These are phyloP conservation scores for Parastagonospora avenae DNA, from an alignment of 2,329 filamentous ascomycete species.

Conservation along the genomic window DNA sequence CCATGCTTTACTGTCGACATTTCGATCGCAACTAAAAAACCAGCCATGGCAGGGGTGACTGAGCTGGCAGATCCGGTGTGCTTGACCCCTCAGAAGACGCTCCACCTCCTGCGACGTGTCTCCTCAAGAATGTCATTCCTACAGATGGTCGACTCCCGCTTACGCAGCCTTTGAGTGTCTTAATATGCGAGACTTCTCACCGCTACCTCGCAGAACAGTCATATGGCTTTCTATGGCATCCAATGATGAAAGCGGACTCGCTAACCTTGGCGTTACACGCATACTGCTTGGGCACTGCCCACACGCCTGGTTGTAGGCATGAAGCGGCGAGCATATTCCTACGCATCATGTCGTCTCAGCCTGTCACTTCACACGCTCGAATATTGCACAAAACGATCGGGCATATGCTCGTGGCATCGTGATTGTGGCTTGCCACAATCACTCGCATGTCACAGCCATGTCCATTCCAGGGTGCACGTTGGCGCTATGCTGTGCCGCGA, in stretches of 20 bases:
- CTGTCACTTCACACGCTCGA: slow-evolving; percentile 7
- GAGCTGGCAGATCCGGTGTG: slow-evolving; percentile 14
- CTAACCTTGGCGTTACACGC: slow-evolving; percentile 1
- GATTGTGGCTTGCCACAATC: slow-evolving; percentile 18
- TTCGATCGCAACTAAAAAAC: not conserved
- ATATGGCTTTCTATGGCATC: slow-evolving; percentile 7
- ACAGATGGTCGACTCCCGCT: slow-evolving; percentile 13
- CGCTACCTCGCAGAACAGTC: slow-evolving; percentile 12
- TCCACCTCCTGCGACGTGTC: slow-evolving; percentile 24
- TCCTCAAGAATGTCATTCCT: slow-evolving; percentile 10
- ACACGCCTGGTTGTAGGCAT: slow-evolving; percentile 19
- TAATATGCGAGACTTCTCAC: slow-evolving; percentile 13
- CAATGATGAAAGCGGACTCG: not conserved
- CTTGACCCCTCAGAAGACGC: slow-evolving; percentile 12
- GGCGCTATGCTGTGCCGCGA: slow-evolving; percentile 16
- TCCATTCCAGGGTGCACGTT: slow-evolving; percentile 12
- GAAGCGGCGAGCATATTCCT: slow-evolving; percentile 3
- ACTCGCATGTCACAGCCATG: slow-evolving; percentile 6
- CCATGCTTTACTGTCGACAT: not conserved
- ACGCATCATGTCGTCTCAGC: slow-evolving; percentile 8
- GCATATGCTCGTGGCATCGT: slow-evolving; percentile 16
- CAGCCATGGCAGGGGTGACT: not conserved
- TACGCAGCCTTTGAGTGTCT: slow-evolving; percentile 4
- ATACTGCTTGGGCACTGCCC: slow-evolving; percentile 8
- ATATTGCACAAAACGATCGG: slow-evolving; percentile 13